These are phyloP conservation scores for Cladosporium phlei DNA, from an alignment of 2,329 filamentous ascomycete genomes.

Conservation along the genomic window DNA sequence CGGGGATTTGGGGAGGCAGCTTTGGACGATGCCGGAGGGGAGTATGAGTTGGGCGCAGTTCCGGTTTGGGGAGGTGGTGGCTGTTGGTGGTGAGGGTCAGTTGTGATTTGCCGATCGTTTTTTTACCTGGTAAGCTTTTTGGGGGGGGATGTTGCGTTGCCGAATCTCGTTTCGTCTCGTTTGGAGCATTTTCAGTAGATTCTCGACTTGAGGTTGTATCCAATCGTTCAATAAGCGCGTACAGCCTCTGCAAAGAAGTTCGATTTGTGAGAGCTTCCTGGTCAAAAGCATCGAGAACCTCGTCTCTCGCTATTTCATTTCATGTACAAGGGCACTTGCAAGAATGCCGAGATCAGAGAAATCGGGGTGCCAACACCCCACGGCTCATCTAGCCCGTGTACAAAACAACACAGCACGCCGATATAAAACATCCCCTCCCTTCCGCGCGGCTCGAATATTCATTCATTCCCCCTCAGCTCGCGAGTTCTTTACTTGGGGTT, in stretches of 20 bases:
- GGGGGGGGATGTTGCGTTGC: no score
- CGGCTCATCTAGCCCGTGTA: neutral
- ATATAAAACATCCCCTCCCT: conserved; percentile 8
- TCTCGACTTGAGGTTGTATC: conserved; percentile 2
- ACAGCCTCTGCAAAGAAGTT: neutral
- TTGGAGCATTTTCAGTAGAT: neutral
- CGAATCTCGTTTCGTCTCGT: neutral
- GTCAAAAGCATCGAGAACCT: neutral
- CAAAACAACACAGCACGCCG: neutral
- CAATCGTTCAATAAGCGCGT: conserved; percentile 8
- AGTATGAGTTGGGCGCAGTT: conserved; percentile 35
- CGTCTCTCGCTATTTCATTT: conserved; percentile 1
- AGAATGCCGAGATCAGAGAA: neutral
- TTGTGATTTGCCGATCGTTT: neutral
- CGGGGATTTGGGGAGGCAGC: conserved; percentile 26
- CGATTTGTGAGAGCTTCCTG: neutral
- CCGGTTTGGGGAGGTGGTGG: conserved; percentile 25
- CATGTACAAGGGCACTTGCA: conserved; percentile 4
- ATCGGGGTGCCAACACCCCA: neutral
- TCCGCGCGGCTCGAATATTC: no score
- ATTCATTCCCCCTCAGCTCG: neutral
- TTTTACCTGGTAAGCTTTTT: no score
- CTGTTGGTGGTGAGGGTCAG: neutral
- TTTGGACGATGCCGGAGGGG: conserved; percentile 34
- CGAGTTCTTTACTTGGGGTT: conserved; percentile 11